These are phyloP conservation scores for Toxoplasma gondii DNA, from an alignment of 169 alveolate species.

Conservation along the genomic window DNA sequence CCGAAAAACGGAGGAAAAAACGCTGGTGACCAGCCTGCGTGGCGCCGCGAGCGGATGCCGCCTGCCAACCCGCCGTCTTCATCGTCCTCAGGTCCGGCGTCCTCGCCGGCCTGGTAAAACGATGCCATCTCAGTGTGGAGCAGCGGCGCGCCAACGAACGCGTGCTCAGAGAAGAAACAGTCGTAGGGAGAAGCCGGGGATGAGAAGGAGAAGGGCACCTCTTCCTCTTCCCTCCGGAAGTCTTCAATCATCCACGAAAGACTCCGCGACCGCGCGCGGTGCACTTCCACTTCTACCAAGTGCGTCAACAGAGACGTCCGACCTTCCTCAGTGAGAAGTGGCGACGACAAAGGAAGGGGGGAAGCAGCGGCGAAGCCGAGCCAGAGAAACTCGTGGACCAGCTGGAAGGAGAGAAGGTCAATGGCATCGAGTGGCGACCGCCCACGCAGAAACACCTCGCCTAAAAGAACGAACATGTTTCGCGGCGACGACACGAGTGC, in stretches of 20 bases:
- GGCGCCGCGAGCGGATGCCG: background rate
- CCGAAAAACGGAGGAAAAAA: background rate
- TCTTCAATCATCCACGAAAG: background rate
- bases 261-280: background rate
- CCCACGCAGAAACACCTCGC: conserved; percentile 33
- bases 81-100: background rate
- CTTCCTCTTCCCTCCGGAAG: conserved; percentile 10
- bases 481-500: conserved; percentile 43
- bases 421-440: conserved; percentile 52
- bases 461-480: conserved; percentile 37
- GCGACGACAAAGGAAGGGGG: background rate
- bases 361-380: conserved; percentile 44
- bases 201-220: background rate
- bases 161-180: background rate
- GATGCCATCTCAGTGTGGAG: background rate
- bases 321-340: background rate
- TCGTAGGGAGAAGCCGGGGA: background rate
- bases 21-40: background rate
- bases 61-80: background rate
- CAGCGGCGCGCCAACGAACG: background rate
- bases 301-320: background rate
- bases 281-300: conserved; percentile 2
- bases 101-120: background rate
- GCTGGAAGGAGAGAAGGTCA: conserved; percentile 53
- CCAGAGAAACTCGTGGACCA: conserved; percentile 52